These are phyloP conservation scores for Phytomonas sp. DNA, from an alignment of 208 protist genomes.

Conservation along the genomic window DNA sequence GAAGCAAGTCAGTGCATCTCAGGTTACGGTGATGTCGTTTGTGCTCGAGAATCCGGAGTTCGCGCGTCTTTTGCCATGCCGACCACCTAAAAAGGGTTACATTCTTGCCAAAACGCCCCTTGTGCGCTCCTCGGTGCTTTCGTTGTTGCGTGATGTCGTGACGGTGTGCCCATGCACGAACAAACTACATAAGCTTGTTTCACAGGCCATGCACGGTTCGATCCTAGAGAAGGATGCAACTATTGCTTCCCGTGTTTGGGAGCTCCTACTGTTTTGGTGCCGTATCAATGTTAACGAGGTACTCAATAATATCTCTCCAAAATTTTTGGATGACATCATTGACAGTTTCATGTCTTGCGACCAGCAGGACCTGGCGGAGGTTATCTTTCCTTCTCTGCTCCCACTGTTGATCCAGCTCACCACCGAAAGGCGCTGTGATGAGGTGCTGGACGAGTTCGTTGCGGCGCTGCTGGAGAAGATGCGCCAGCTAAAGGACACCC, in stretches of 20 bases:
- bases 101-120: slow-evolving; percentile 49
- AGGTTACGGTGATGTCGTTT: slow-evolving; percentile 49
- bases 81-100: slow-evolving; percentile 14
- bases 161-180: slow-evolving; percentile 41
- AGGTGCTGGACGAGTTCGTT: slow-evolving; percentile 70
- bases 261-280: slow-evolving; percentile 79
- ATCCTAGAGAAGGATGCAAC: slow-evolving; percentile 40
- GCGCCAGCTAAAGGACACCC: slow-evolving; percentile 29
- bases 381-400: slow-evolving; percentile 74
- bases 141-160: slow-evolving; percentile 68
- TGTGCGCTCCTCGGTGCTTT: slow-evolving; percentile 63
- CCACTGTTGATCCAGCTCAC: slow-evolving; percentile 73
- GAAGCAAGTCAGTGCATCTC: slow-evolving; percentile 54
- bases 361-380: slow-evolving; percentile 40
- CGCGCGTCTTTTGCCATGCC: slow-evolving; percentile 29
- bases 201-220: slow-evolving; percentile 34
- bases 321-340: slow-evolving; percentile 67
- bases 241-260: slow-evolving; percentile 59
- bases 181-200: slow-evolving; percentile 45
- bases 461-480: slow-evolving; percentile 71
- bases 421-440: slow-evolving; percentile 44
- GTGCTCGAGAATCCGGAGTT: slow-evolving; percentile 35
- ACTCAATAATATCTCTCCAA: slow-evolving; percentile 39
- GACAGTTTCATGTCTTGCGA: slow-evolving; percentile 67
- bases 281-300: slow-evolving; percentile 29